Conservation (phyloP, 139 green algal species). For the Chlorella sp. region DNA sequence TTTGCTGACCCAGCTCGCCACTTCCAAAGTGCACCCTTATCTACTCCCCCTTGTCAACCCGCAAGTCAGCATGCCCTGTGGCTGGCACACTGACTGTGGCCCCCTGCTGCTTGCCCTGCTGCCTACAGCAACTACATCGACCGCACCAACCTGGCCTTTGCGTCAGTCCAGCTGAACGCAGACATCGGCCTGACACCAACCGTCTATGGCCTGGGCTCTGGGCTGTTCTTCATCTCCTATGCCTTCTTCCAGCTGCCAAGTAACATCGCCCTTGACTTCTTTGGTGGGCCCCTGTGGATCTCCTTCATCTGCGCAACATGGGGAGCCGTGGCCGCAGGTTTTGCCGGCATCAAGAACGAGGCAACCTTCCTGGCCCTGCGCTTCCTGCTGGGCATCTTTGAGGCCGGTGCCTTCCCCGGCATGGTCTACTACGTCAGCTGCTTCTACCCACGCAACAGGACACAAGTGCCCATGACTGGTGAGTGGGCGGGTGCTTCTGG, state of each 20-base stretch:
- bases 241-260: constrained; percentile 31
- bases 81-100: too few species aligned
- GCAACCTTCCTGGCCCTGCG: constrained; percentile 62
- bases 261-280: constrained; percentile 28
- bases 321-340: too few species aligned
- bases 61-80: too few species aligned
- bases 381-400: constrained; percentile 56
- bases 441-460: constrained; percentile 3
- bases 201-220: constrained; percentile 61
- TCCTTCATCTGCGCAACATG: too few species aligned
- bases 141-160: constrained; percentile 66
- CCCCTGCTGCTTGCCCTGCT: too few species aligned
- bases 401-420: constrained; percentile 67
- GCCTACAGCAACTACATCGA: too few species aligned
- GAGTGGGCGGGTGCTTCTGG: too few species aligned
- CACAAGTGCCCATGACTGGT: too few species aligned
- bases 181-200: constrained; percentile 49
- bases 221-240: constrained; percentile 63
- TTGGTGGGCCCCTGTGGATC: constrained; percentile 59
- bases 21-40: too few species aligned
- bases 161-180: constrained; percentile 57
- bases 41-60: too few species aligned
- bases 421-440: constrained; percentile 11
- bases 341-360: too few species aligned
- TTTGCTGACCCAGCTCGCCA: too few species aligned